Conservation (phyloP, 2,329 filamentous ascomycete species). For the Phaeosphaeria sp. region DNA sequence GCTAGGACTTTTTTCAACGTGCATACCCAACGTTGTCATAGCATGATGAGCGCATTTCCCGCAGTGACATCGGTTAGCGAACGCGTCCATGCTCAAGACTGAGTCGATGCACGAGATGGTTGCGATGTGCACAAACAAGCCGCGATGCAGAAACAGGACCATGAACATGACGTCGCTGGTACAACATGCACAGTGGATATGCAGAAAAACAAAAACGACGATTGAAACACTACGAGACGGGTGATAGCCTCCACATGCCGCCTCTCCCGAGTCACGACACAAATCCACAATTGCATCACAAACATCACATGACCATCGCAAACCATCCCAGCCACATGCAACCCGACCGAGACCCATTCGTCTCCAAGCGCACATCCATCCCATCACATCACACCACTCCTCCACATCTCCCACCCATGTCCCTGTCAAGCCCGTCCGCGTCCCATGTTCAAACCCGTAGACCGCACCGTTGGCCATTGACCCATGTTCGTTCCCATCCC, state of each 20-base stretch:
- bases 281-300: neutral
- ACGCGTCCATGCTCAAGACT: neutral
- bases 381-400: neutral
- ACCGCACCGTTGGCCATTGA: neutral
- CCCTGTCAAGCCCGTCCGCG: neutral
- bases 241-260: neutral
- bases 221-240: too few relatives aligned
- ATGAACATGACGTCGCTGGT: neutral
- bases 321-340: neutral
- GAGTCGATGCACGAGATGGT: neutral
- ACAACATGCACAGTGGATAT: too few relatives aligned
- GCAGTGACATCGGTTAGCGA: neutral
- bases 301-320: neutral
- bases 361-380: neutral
- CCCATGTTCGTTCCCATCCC: neutral
- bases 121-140: neutral
- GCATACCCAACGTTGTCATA: neutral
- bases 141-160: neutral
- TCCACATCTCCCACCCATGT: neutral
- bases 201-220: too few relatives aligned
- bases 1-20: neutral
- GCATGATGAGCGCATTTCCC: neutral
- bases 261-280: neutral
- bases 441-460: neutral
- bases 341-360: too few relatives aligned